Percentiles rank a stretch among this genome's conserved stretches.
phyloP scores from a whole-genome alignment of 1,284 basidiomycete genomes.

The Ceratobasidium theobromae region DNA sequence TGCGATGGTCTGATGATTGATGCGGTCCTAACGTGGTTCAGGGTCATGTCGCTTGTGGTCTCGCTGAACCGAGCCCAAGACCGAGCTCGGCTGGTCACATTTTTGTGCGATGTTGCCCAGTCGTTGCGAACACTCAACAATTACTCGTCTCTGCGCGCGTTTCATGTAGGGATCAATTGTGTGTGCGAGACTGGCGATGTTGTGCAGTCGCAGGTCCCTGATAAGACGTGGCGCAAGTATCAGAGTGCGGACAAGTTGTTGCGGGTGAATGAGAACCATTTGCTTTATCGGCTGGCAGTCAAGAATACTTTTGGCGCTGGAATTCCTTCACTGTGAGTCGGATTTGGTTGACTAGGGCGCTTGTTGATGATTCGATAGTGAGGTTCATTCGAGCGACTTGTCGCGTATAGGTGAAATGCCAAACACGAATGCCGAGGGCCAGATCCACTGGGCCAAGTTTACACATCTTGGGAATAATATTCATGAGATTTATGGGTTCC shows the following conservation, averaged over 20 bases:
- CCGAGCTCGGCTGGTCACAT: conserved; percentile 72
- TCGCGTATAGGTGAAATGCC: conserved; percentile 58
- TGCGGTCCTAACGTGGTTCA: conserved; percentile 38
- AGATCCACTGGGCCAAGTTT: conserved; percentile 84
- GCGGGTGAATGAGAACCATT: conserved; percentile 60
- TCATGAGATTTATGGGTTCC: conserved; percentile 65
- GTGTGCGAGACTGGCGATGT: conserved; percentile 60
- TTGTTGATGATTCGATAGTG: conserved; percentile 49
- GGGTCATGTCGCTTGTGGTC: conserved; percentile 76
- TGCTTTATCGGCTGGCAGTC: conserved; percentile 75
- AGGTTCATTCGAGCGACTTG: conserved; percentile 80
- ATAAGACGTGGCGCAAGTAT: conserved; percentile 66
- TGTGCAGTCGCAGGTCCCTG: conserved; percentile 46
- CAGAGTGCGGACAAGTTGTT: conserved; percentile 76
- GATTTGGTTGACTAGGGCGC: background rate
- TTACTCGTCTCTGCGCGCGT: conserved; percentile 76
- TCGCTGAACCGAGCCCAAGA: conserved; percentile 64
- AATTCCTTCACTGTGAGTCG: conserved; percentile 72
- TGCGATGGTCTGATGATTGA: conserved; percentile 22
- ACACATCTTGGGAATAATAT: conserved; percentile 78
- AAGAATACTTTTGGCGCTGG: conserved; percentile 77
- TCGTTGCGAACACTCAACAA: conserved; percentile 69
- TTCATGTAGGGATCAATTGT: conserved; percentile 76
- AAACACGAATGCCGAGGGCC: conserved; percentile 57
- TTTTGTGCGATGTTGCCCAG: conserved; percentile 72